phyloP scores from a whole-genome alignment of 2,329 filamentous ascomycete species.

The Sclerotinia minor region DNA sequence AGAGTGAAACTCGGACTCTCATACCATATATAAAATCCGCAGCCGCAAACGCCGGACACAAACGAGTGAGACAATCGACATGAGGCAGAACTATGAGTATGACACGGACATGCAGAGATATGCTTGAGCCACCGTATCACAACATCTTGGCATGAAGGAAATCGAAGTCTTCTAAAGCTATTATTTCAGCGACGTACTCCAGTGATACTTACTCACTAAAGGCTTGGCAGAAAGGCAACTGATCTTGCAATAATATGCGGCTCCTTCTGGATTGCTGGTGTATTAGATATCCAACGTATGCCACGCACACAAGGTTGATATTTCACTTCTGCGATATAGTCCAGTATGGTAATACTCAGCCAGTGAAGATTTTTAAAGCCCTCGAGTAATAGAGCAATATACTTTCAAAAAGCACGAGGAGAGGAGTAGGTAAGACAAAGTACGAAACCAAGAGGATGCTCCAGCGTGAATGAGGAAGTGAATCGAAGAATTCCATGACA shows the following conservation, averaged over 20 bases:
- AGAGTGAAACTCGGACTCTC: background rate
- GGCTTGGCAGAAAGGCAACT: background rate
- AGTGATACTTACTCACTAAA: background rate
- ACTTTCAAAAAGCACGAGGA: too few species aligned
- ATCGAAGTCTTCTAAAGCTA: background rate
- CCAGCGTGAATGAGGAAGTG: too few species aligned
- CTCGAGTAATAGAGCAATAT: too few species aligned
- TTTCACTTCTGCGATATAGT: too few species aligned
- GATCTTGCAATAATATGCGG: background rate
- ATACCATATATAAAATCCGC: background rate
- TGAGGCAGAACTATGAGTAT: background rate
- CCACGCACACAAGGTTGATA: too few species aligned
- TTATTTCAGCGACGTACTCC: background rate
- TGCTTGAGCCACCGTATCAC: background rate
- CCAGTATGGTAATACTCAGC: too few species aligned
- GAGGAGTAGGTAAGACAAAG: too few species aligned
- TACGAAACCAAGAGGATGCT: too few species aligned
- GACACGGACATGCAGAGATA: background rate
- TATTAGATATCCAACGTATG: background rate
- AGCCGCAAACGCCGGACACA: background rate
- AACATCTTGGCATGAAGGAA: background rate
- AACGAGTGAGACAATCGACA: background rate
- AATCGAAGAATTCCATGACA: too few species aligned
- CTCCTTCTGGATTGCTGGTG: background rate
- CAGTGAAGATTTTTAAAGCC: too few species aligned